Conservation (phyloP, 805 yeast genomes). For the Myxozyma melibiosi region DNA sequence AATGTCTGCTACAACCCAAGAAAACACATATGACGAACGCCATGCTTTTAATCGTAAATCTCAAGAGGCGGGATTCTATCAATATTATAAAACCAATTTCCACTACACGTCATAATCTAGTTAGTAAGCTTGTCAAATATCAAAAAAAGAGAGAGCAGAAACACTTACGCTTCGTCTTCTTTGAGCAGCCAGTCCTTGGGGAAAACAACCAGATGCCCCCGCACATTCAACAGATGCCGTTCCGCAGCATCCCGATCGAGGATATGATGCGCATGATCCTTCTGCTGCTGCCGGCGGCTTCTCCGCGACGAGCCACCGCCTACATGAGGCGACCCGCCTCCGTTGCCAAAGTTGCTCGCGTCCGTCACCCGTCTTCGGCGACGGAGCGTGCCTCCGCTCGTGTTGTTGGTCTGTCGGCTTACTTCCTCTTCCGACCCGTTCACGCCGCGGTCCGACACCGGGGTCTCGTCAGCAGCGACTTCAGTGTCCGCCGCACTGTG, state of each 20-base stretch:
- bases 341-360: background rate
- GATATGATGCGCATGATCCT: slow-evolving; percentile 48
- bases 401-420: too few relatives aligned
- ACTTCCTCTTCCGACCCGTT: too few relatives aligned
- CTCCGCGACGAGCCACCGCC: slow-evolving; percentile 40
- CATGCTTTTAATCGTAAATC: slow-evolving; percentile 71
- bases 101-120: slow-evolving; percentile 49
- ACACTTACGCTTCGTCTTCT: slow-evolving; percentile 62
- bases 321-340: background rate
- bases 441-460: too few relatives aligned
- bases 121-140: background rate
- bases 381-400: too few relatives aligned
- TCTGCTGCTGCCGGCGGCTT: slow-evolving; percentile 39
- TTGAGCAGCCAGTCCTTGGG: slow-evolving; percentile 88
- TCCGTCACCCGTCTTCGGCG: slow-evolving; percentile 12
- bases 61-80: slow-evolving; percentile 95
- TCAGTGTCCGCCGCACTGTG: too few relatives aligned
- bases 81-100: slow-evolving; percentile 93
- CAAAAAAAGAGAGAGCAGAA: background rate
- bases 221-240: slow-evolving; percentile 65
- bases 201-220: slow-evolving; percentile 87
- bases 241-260: slow-evolving; percentile 78
- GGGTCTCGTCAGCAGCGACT: too few relatives aligned
- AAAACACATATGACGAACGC: background rate
- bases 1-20: background rate